Evolutionary conservation across 2,329 filamentous ascomycete genomes (phyloP).

Genomic region (Hortaea werneckii): DNA sequence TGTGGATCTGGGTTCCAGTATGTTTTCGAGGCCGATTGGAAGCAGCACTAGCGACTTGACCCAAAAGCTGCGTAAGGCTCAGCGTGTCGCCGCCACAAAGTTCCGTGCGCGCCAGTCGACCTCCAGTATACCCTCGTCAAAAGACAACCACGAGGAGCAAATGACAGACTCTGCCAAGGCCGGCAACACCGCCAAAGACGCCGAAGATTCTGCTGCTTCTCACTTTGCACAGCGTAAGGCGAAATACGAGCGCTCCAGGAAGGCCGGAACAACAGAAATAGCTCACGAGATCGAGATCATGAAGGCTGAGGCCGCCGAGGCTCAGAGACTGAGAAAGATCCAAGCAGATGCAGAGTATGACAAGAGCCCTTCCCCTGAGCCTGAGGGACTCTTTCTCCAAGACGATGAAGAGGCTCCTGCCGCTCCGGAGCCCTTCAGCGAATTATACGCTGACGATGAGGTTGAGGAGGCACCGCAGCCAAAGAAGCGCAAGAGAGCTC

Average conservation of each 20-base stretch:
- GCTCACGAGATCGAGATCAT: constrained; percentile 17
- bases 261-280: neutral
- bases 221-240: neutral
- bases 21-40: too few relatives aligned
- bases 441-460: constrained; percentile 2
- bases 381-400: constrained; percentile 7
- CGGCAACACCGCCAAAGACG: neutral
- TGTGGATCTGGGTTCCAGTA: too few relatives aligned
- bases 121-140: neutral
- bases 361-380: neutral
- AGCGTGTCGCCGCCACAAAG: neutral
- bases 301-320: constrained; percentile 9
- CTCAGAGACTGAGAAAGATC: constrained; percentile 8
- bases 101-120: neutral
- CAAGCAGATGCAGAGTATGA: constrained; percentile 12
- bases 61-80: neutral
- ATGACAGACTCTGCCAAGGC: neutral
- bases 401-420: neutral
- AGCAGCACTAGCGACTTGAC: neutral
- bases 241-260: neutral
- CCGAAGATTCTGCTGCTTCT: neutral
- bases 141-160: neutral
- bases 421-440: neutral
- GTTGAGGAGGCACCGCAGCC: neutral
- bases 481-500: neutral